Evolutionary conservation across 768 basidiomycete genomes (phyloP), one percentile per base, ranked within the genome.

Genomic region (Auriscalpium orientale): DNA sequence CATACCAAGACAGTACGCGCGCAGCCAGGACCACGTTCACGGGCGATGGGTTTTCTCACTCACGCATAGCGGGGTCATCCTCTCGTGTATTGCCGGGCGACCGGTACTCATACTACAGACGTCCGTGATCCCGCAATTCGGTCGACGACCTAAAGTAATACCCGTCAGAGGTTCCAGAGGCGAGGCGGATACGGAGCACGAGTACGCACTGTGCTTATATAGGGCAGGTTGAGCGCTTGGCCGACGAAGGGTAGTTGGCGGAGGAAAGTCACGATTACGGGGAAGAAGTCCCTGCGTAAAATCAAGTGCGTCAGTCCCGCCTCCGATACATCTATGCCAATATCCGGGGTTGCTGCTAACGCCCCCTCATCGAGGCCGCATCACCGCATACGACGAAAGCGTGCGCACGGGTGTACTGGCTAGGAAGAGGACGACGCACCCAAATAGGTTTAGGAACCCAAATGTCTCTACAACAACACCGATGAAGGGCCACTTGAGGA

Each of bases 391-490:
- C 28, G 28, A 28, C 28, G 0, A 7, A 28, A 28, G 4, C 4
- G 28, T 34, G 43, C 16, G 11, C 13, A 18, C 34, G 7, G 20
- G 18, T 35, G 40, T 15, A 8, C 18, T 37, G 22, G 15, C 6
- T 22, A 43, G 33, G 49, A 10, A 51, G n/a, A 16, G 28, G 15
- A 8, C 13, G 58, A 71, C 79, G 53, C 67, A 98, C 95, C 95
- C 95, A 67, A 99, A 99, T 45, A 99, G 79, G 69, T 97, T 98
- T 65, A 98, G 72, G 75, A 99, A 99, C 18, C 97, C 97, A 68
- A 98, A 93, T 8, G 87, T 92, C 72, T 99, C 95, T 46, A 99
- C 83, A 50, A 92, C 67, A 74, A 98, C 86, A 40, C 97, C 97
- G 58, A 93, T 71, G 72, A 97, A 93, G 1, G 95, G 94, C 83